Percentiles rank a stretch among this genome's conserved stretches.
phyloP scores from a whole-genome alignment of 305 asterid species.

The Solanum hybrid region DNA sequence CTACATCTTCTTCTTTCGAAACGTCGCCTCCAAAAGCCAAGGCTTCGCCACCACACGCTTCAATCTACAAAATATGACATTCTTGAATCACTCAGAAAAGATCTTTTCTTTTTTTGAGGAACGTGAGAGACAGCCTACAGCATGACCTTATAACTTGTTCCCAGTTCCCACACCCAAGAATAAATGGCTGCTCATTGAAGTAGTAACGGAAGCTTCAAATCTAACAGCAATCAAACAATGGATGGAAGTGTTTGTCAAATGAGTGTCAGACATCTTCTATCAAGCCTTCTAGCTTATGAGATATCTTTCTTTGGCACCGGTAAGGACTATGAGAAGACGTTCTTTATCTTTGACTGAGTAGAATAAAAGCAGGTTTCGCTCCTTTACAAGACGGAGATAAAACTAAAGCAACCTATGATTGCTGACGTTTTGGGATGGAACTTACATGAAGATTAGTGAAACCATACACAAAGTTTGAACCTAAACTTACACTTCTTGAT shows the following conservation, averaged over 20 bases:
- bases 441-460: background rate
- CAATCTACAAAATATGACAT: constrained; percentile 36
- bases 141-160: background rate
- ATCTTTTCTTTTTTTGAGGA: background rate
- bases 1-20: constrained; percentile 88
- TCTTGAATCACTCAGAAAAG: background rate
- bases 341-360: background rate
- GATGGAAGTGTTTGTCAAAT: background rate
- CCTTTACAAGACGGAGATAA: background rate
- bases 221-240: background rate
- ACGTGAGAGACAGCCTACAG: background rate
- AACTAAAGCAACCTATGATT: background rate
- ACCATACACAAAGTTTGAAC: background rate
- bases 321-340: background rate
- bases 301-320: background rate
- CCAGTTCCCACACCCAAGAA: background rate
- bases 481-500: background rate
- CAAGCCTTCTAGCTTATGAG: background rate
- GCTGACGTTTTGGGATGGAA: background rate
- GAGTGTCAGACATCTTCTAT: background rate
- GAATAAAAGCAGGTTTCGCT: background rate
- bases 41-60: constrained; percentile 84
- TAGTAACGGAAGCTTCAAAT: background rate
- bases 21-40: constrained; percentile 90
- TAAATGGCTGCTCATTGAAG: background rate